Base-by-base conservation (phyloP, 2,329 filamentous ascomycete species). In the Saccharata proteae region DNA sequence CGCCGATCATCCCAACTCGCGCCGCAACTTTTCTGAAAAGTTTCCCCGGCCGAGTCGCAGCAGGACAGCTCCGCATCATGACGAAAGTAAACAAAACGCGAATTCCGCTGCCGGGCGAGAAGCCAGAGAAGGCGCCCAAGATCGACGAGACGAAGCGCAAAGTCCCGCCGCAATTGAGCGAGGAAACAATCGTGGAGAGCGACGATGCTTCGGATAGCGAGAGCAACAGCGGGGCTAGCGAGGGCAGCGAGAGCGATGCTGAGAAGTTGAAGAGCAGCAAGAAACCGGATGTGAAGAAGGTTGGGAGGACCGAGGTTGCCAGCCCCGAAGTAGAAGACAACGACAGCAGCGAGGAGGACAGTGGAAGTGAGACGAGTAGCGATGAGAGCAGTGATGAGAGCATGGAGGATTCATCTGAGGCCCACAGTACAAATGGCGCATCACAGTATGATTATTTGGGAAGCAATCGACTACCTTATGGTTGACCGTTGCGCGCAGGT, bases 111-210 rank as follows among this genome's bases (percentile, higher is more conserved):
- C 52, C 53, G 12, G 44, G 43, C 29, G 39, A 44, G 15, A 50
- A 43, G 24, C 30, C 43, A 6, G 52, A 52, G 25, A 47, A 40
- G 23, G 28, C 38, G 5, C 35, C 37, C 6, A 48, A 51, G 36
- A 41, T 21, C 40, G 22, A 35, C 37, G 30, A 30, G 9, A 21
- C 11, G 8, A 13, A 2, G 34, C 18, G 19, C n/a, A n/a, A n/a
- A n/a, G n/a, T n/a, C n/a, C n/a, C n/a, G n/a, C n/a, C n/a, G n/a
- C n/a, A n/a, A n/a, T 40, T 54, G 42, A 58, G 54, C 41, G 42
- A 48, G 32, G 55, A 59, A 43, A 44, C 50, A 12, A 37, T 58
- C 9, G 41, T 39, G 12, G 48, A 46, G 32, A 49, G 49, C 36
- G 49, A 52, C 42, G 46, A 53, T 15, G 48, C 47, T 14, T 50